Evolutionary conservation across 2,329 filamentous ascomycete species (phyloP).

Genomic region (Hirsutella rhossiliensis): DNA sequence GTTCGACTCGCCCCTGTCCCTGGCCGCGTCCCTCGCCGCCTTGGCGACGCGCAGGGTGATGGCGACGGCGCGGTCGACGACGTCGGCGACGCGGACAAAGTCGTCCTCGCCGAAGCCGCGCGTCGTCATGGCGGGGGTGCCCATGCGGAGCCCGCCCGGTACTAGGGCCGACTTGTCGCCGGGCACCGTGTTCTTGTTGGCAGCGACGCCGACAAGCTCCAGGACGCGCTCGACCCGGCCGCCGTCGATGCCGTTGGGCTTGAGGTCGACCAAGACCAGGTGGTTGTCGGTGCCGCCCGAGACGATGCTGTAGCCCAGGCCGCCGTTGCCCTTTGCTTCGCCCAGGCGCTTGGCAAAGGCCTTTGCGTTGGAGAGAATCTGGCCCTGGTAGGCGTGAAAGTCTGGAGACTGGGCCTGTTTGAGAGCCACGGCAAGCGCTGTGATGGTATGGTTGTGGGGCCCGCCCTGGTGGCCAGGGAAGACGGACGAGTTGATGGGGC

Average conservation of each 20-base stretch:
- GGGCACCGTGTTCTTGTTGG: constrained; percentile 98
- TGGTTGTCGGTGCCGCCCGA: constrained; percentile 96
- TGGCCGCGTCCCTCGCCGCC: constrained; percentile 55
- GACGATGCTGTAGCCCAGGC: constrained; percentile 78
- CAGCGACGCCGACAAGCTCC: constrained; percentile 88
- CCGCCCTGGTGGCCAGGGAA: constrained; percentile 98
- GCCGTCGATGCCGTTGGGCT: constrained; percentile 78
- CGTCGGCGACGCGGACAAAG: constrained; percentile 75
- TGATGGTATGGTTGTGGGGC: constrained; percentile 98
- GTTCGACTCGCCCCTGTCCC: constrained; percentile 54
- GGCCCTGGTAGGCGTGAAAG: constrained; percentile 85
- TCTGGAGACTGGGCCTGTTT: constrained; percentile 85
- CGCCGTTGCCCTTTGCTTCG: constrained; percentile 59
- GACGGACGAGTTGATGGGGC: constrained; percentile 88
- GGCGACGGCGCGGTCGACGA: constrained; percentile 71
- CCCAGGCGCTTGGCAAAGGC: constrained; percentile 62
- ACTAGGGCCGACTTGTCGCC: constrained; percentile 90
- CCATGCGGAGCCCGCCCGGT: constrained; percentile 86
- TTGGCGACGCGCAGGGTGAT: constrained; percentile 69
- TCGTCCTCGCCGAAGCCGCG: constrained; percentile 84
- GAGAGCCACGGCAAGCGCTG: constrained; percentile 82
- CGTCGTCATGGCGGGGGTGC: constrained; percentile 95
- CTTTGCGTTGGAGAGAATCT: constrained; percentile 84
- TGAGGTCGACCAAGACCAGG: constrained; percentile 84
- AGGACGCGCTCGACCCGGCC: constrained; percentile 81